These are phyloP conservation scores for Candida verbasci DNA, from an alignment of 805 yeast species.

Conservation along the genomic window DNA sequence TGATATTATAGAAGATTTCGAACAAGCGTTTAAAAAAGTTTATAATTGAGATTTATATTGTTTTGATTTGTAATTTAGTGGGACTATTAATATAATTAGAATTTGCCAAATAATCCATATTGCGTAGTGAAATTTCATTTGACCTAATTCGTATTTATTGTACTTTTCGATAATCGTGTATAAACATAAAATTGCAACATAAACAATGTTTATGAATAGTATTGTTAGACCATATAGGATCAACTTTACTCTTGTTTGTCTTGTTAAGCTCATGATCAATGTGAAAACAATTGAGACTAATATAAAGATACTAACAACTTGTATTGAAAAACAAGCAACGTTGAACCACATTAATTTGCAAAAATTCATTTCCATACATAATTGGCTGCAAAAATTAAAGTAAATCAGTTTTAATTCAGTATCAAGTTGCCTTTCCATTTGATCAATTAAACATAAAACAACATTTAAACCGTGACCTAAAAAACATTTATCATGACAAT, in stretches of 20 bases:
- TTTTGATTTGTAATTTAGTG: no score
- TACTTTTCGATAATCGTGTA: not conserved
- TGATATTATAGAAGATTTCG: conserved; percentile 85
- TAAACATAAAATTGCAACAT: not conserved
- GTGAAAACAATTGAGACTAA: not conserved
- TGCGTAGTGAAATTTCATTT: not conserved
- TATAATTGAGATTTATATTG: conserved; percentile 30
- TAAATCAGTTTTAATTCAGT: conserved; percentile 4
- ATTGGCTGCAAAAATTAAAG: conserved; percentile 1
- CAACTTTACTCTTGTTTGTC: not conserved
- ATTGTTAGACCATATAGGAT: not conserved
- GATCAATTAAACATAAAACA: conserved; percentile 1
- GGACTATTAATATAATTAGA: not conserved
- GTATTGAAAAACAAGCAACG: not conserved
- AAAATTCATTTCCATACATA: conserved; percentile 3
- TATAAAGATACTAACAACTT: not conserved
- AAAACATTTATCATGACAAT: conserved; percentile 6
- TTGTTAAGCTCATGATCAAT: not conserved
- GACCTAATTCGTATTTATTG: not conserved
- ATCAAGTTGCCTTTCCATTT: conserved; percentile 5
- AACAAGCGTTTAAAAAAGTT: conserved; percentile 72
- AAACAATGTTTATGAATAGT: not conserved
- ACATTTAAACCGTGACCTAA: conserved; percentile 7
- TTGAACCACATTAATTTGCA: conserved; percentile 6
- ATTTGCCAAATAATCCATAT: conserved; percentile 4